A percentile compares a stretch with the other conserved stretches of the same genome.
These are phyloP conservation scores for Hygrophorus pudorinus DNA, from an alignment of 768 basidiomycete species.

Conservation along the genomic window DNA sequence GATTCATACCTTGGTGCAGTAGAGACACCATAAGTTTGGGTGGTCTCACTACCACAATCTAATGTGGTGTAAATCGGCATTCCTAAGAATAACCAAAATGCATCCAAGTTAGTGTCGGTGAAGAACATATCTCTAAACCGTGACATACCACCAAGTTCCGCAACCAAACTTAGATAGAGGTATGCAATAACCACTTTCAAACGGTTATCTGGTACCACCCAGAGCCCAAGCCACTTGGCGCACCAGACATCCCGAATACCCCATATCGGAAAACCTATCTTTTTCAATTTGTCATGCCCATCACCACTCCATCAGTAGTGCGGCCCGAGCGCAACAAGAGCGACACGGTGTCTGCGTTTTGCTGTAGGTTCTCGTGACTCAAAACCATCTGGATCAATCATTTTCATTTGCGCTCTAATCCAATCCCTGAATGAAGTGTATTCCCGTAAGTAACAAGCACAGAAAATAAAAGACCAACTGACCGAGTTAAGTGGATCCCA, in stretches of 20 bases:
- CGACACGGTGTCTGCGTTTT: conserved; percentile 15
- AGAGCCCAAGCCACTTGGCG: conserved; percentile 19
- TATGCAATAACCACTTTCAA: conserved; percentile 16
- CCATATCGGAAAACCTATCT: conserved; percentile 23
- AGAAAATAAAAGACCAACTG: not conserved
- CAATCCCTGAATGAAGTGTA: conserved; percentile 6
- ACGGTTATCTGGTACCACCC: conserved; percentile 24
- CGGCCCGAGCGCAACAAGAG: conserved; percentile 15
- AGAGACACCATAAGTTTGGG: conserved; percentile 16
- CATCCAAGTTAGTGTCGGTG: too few relatives aligned
- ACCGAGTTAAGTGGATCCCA: conserved; percentile 24
- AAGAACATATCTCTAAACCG: not conserved
- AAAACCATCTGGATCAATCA: conserved; percentile 18
- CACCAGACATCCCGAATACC: conserved; percentile 17
- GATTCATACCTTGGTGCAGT: conserved; percentile 17
- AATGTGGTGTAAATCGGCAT: conserved; percentile 23
- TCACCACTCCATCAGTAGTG: conserved; percentile 23
- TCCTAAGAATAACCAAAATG: conserved; percentile 11
- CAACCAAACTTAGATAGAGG: conserved; percentile 16
- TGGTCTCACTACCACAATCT: conserved; percentile 23
- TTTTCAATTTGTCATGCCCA: conserved; percentile 24
- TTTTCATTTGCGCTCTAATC: conserved; percentile 11
- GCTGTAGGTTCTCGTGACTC: conserved; percentile 13
- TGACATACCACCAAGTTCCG: conserved; percentile 15
- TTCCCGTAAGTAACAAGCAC: not conserved